Evolutionary conservation across 495 filamentous ascomycete genomes (phyloP).

Genomic region (Penicillium soppii): DNA sequence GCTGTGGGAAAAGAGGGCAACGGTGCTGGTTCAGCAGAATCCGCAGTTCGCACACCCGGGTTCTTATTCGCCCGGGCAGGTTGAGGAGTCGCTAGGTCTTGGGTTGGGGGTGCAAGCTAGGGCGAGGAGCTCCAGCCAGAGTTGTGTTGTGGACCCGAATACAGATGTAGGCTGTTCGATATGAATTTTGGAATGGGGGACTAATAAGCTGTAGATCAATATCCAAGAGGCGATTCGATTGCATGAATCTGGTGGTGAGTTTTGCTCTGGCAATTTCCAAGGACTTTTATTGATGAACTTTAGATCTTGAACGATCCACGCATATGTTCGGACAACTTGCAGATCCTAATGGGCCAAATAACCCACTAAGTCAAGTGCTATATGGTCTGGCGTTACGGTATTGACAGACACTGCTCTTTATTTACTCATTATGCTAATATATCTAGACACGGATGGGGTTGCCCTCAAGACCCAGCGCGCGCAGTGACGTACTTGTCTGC

Average conservation of each 20-base stretch:
- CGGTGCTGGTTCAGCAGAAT: slow-evolving; percentile 73
- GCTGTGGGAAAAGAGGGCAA: slow-evolving; percentile 87
- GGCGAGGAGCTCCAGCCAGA: slow-evolving; percentile 35
- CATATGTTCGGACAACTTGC: slow-evolving; percentile 84
- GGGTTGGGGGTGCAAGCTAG: slow-evolving; percentile 9
- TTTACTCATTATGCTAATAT: slow-evolving; percentile 1
- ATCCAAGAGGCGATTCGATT: slow-evolving; percentile 96
- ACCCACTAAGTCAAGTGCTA: slow-evolving; percentile 91
- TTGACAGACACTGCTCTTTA: background rate
- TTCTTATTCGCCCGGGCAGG: slow-evolving; percentile 17
- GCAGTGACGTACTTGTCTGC: slow-evolving; percentile 81
- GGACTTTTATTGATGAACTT: slow-evolving; percentile 4
- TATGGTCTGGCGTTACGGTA: slow-evolving; percentile 93
- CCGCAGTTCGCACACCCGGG: slow-evolving; percentile 32
- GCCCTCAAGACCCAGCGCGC: slow-evolving; percentile 63
- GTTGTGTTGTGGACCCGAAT: slow-evolving; percentile 31
- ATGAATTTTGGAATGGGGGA: background rate
- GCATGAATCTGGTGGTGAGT: slow-evolving; percentile 76
- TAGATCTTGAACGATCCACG: slow-evolving; percentile 70
- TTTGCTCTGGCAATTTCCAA: background rate
- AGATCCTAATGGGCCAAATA: slow-evolving; percentile 80
- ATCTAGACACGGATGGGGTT: slow-evolving; percentile 90
- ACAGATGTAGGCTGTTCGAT: slow-evolving; percentile 40
- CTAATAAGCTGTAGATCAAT: slow-evolving; percentile 54
- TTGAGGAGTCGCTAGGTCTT: slow-evolving; percentile 13